Conservation (phyloP, 2,329 filamentous ascomycete genomes). For the Cryphonectria parasitica region DNA sequence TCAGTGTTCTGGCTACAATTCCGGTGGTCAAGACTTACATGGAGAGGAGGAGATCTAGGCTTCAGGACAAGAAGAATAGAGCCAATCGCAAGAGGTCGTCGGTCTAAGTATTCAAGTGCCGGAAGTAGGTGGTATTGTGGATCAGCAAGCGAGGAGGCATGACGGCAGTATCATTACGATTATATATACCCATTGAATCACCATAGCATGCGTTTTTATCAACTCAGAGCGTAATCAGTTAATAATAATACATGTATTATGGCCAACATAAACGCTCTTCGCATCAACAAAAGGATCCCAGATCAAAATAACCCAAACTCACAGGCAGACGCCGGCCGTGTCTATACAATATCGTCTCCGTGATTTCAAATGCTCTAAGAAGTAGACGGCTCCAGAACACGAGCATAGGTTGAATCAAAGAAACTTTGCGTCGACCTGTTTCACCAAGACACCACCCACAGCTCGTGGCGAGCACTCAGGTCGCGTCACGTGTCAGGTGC, state of each 20-base stretch:
- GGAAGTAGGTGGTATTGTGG: neutral
- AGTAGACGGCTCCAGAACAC: neutral
- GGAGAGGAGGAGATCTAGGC: conserved; percentile 12
- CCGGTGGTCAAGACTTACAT: conserved; percentile 21
- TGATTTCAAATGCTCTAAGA: too few species aligned
- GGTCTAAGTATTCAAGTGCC: neutral
- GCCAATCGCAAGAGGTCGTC: neutral
- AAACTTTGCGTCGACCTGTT: neutral
- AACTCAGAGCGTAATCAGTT: neutral
- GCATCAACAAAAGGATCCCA: neutral
- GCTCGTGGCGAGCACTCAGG: neutral
- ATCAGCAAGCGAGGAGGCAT: neutral
- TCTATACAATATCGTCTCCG: too few species aligned
- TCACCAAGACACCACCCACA: neutral
- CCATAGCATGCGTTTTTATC: neutral
- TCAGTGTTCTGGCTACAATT: conserved; percentile 24
- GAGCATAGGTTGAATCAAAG: neutral
- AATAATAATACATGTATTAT: too few species aligned
- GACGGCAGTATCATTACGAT: neutral
- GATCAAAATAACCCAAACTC: too few species aligned
- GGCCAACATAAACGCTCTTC: neutral
- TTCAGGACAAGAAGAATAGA: neutral
- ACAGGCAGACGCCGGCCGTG: too few species aligned
- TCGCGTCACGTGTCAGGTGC: neutral
- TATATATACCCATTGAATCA: neutral